Evolutionary conservation across 305 asterid species (phyloP).

Genomic region (Petunia hybrid): DNA sequence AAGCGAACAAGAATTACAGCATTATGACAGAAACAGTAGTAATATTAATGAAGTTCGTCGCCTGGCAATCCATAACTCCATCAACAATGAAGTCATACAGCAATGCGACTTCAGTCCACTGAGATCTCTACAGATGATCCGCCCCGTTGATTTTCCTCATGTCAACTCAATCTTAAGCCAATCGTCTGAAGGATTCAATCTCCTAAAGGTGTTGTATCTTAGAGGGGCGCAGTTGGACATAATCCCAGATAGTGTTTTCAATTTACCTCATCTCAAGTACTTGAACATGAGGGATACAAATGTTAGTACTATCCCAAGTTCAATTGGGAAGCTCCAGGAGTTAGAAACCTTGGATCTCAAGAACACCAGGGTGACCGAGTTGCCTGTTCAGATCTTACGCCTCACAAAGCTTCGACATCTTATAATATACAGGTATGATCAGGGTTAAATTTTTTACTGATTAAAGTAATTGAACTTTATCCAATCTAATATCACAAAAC

Average conservation of each 20-base stretch:
- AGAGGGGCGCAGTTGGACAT: slow-evolving; percentile 10
- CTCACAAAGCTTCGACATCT: slow-evolving; percentile 34
- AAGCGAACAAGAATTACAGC: no score
- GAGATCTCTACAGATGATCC: no score
- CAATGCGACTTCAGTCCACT: no score
- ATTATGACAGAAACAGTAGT: background rate
- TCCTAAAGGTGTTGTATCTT: slow-evolving; percentile 37
- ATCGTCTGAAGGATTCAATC: background rate
- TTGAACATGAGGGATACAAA: slow-evolving; percentile 30
- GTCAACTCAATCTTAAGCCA: background rate
- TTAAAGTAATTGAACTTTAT: no score
- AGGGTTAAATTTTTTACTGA: no score
- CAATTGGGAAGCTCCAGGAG: slow-evolving; percentile 32
- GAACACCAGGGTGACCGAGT: slow-evolving; percentile 20
- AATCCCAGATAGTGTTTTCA: slow-evolving; percentile 34
- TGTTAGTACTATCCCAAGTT: slow-evolving; percentile 31
- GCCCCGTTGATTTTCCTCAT: slow-evolving; percentile 13
- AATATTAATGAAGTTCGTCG: background rate
- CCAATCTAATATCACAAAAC: no score
- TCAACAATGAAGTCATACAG: background rate
- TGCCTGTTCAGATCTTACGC: slow-evolving; percentile 24
- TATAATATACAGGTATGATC: background rate
- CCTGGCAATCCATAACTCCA: slow-evolving; percentile 20
- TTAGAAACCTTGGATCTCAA: slow-evolving; percentile 34
- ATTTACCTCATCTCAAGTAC: slow-evolving; percentile 32